These are phyloP conservation scores for Ganoderma meredithae DNA, from an alignment of 1,284 basidiomycete species.

Conservation along the genomic window DNA sequence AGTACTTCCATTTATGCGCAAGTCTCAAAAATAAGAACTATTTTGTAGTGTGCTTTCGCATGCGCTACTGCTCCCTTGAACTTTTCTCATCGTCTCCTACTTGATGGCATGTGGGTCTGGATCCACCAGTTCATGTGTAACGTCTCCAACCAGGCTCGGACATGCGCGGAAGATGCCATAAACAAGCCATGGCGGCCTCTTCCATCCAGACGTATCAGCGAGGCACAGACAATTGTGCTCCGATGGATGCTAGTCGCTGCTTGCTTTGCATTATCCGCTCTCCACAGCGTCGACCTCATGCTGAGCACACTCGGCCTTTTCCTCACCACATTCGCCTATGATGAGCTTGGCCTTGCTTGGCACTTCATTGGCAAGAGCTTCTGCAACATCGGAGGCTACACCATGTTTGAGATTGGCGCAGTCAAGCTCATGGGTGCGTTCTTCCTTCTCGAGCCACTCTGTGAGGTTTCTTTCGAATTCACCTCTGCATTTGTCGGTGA, in stretches of 20 bases:
- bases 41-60: slow-evolving; percentile 34
- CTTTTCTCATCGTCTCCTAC: slow-evolving; percentile 27
- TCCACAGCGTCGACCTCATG: slow-evolving; percentile 34
- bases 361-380: slow-evolving; percentile 42
- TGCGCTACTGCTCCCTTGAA: slow-evolving; percentile 35
- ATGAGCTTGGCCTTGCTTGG: slow-evolving; percentile 38
- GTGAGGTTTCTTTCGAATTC: neutral
- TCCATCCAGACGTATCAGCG: slow-evolving; percentile 41
- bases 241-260: slow-evolving; percentile 37
- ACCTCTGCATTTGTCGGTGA: neutral
- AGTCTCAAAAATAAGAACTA: no score
- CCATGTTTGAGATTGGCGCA: slow-evolving; percentile 44
- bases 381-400: slow-evolving; percentile 44
- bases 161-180: slow-evolving; percentile 40
- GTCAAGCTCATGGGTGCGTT: slow-evolving; percentile 41
- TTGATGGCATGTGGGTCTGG: slow-evolving; percentile 41
- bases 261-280: slow-evolving; percentile 38
- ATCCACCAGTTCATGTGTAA: slow-evolving; percentile 45
- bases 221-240: slow-evolving; percentile 36
- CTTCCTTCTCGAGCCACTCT: neutral
- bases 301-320: slow-evolving; percentile 36
- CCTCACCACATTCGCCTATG: slow-evolving; percentile 41
- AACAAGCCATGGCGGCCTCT: slow-evolving; percentile 47
- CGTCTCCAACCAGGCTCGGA: slow-evolving; percentile 45
- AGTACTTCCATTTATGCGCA: slow-evolving; percentile 7